phyloP scores from a whole-genome alignment of 257 asterid species.

The Fraxinus anomala region DNA sequence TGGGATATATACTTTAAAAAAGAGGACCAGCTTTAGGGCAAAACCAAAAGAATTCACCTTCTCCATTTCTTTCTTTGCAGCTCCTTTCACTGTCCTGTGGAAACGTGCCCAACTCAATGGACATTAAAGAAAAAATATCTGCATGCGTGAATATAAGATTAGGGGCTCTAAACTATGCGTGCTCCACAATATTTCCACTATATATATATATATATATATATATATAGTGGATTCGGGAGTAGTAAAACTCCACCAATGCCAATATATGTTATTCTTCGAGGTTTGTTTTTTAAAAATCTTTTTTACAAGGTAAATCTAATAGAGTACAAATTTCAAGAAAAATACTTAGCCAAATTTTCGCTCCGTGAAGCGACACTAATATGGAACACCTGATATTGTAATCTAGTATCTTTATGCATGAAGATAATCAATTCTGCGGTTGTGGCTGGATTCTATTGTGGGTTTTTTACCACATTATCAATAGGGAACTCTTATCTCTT shows the following conservation, averaged over 20 bases:
- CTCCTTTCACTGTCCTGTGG: conserved; percentile 30
- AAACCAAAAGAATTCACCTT: conserved; percentile 22
- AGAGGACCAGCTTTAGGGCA: conserved; percentile 35
- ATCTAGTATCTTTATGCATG: no score
- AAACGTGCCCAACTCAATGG: conserved; percentile 37
- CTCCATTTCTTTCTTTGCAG: conserved; percentile 3
- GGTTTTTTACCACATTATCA: neutral
- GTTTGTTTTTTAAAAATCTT: no score
- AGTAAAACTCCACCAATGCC: no score
- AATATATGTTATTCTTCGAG: no score
- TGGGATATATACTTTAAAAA: conserved; percentile 31
- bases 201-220: neutral
- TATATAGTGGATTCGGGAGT: no score
- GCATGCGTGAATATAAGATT: conserved; percentile 39
- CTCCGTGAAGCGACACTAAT: no score
- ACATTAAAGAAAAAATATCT: conserved; percentile 31
- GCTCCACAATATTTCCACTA: neutral
- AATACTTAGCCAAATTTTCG: no score
- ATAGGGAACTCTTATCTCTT: neutral
- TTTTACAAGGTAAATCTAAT: no score
- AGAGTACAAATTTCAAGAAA: no score
- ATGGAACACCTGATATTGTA: no score
- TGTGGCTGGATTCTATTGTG: neutral
- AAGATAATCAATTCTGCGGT: neutral
- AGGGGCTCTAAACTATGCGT: neutral